Percentiles rank a stretch among this genome's conserved stretches.
These are phyloP conservation scores for Colletotrichum siamense DNA, from an alignment of 2,329 filamentous ascomycete species.

Conservation along the genomic window DNA sequence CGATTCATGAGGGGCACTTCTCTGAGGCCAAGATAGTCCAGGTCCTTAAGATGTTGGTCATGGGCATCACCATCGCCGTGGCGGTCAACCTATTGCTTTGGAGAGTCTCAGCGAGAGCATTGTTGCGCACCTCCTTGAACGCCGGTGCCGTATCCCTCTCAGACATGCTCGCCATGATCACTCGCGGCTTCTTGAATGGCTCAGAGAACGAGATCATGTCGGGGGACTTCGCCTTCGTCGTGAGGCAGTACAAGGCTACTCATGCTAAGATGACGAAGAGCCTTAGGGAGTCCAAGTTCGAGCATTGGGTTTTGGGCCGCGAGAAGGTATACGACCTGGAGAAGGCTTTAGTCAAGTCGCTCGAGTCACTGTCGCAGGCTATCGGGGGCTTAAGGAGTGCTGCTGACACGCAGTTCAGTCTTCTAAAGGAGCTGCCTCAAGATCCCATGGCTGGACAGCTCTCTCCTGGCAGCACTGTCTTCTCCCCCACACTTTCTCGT, in stretches of 20 bases:
- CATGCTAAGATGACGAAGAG: slow-evolving; percentile 77
- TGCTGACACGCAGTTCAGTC: slow-evolving; percentile 84
- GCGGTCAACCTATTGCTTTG: slow-evolving; percentile 79
- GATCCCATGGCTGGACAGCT: slow-evolving; percentile 32
- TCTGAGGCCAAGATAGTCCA: slow-evolving; percentile 82
- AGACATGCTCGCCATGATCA: slow-evolving; percentile 82
- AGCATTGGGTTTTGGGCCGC: slow-evolving; percentile 82
- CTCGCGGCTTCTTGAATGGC: slow-evolving; percentile 82
- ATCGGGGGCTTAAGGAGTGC: slow-evolving; percentile 91
- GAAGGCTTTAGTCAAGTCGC: slow-evolving; percentile 79
- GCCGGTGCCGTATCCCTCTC: slow-evolving; percentile 77
- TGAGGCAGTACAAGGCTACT: slow-evolving; percentile 68
- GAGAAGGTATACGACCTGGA: slow-evolving; percentile 83
- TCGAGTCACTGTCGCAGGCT: slow-evolving; percentile 85
- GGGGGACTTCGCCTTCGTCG: slow-evolving; percentile 66
- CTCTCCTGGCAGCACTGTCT: slow-evolving; percentile 33
- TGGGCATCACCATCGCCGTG: slow-evolving; percentile 76
- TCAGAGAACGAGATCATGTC: slow-evolving; percentile 78
- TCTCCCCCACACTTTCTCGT: slow-evolving; percentile 35
- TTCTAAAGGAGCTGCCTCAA: slow-evolving; percentile 69
- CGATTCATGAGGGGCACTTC: slow-evolving; percentile 82
- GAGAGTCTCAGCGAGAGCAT: slow-evolving; percentile 76
- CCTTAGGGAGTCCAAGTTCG: slow-evolving; percentile 84
- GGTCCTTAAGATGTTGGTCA: slow-evolving; percentile 82
- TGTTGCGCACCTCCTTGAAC: slow-evolving; percentile 76